These are phyloP conservation scores for Eucalyptus curtisii DNA, from an alignment of 345 rosid genomes.

Conservation along the genomic window DNA sequence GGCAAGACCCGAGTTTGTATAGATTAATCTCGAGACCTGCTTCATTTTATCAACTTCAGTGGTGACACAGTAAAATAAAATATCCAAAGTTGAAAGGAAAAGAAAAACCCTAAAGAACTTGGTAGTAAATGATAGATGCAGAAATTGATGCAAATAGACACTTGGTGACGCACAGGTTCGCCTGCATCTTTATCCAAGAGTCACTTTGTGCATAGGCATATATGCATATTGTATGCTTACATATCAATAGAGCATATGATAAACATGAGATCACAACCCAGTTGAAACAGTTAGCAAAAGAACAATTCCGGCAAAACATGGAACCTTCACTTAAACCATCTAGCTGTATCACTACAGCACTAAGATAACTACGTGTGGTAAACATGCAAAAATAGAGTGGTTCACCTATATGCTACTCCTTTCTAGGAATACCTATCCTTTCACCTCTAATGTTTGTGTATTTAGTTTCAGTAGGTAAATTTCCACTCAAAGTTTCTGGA, in stretches of 20 bases:
- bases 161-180: too few species aligned
- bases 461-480: not conserved
- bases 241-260: not conserved
- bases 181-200: too few species aligned
- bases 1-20: constrained; percentile 27
- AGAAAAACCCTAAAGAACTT: too few species aligned
- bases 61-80: not conserved
- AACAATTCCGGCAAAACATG: not conserved
- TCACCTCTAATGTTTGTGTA: not conserved
- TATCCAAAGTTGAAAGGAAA: not conserved
- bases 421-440: not conserved
- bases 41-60: not conserved
- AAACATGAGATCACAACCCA: not conserved
- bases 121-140: too few species aligned
- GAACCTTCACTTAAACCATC: not conserved
- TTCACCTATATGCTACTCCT: not conserved
- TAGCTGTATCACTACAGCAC: not conserved
- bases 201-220: not conserved
- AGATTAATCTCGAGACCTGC: constrained; percentile 69
- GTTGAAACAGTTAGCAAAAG: not conserved
- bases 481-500: too few species aligned
- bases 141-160: too few species aligned
- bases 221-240: not conserved
- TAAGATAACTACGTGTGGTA: not conserved
- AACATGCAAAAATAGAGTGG: too few species aligned